A percentile compares a stretch with the other conserved stretches of the same genome.
Conservation (phyloP, 73 alveolate genomes). For the Paramecium pentaurelia region DNA sequence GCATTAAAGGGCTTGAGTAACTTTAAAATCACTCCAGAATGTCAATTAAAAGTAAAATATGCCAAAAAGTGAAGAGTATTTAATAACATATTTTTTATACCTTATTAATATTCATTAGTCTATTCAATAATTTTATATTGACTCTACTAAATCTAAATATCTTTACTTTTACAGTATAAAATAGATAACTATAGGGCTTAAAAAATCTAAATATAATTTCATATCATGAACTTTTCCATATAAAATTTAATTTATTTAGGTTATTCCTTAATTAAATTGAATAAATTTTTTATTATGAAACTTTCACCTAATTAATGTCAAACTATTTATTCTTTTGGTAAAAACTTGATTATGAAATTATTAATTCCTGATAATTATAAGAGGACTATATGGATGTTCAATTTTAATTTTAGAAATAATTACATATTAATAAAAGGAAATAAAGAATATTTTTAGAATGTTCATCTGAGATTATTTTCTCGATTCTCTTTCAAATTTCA, state of each 20-base stretch:
- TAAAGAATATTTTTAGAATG: neutral
- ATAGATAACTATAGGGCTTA: too few relatives aligned
- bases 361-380: too few relatives aligned
- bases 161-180: too few relatives aligned
- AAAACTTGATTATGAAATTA: too few relatives aligned
- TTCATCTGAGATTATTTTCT: neutral
- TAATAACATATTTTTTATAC: neutral
- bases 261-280: neutral
- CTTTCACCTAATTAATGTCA: too few relatives aligned
- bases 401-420: too few relatives aligned
- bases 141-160: neutral
- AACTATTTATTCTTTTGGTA: too few relatives aligned
- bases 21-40: slow-evolving; percentile 6
- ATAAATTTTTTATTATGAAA: too few relatives aligned
- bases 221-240: neutral
- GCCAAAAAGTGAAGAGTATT: slow-evolving; percentile 26
- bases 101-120: neutral
- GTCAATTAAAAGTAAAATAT: neutral
- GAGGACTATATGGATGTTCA: too few relatives aligned
- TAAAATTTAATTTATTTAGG: too few relatives aligned
- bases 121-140: neutral
- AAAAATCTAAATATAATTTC: neutral
- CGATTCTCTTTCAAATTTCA: neutral
- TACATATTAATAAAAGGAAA: too few relatives aligned
- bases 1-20: slow-evolving; percentile 14